phyloP scores from a whole-genome alignment of 148 eudicot species.

The Mesembryanthemum crystallinum region DNA sequence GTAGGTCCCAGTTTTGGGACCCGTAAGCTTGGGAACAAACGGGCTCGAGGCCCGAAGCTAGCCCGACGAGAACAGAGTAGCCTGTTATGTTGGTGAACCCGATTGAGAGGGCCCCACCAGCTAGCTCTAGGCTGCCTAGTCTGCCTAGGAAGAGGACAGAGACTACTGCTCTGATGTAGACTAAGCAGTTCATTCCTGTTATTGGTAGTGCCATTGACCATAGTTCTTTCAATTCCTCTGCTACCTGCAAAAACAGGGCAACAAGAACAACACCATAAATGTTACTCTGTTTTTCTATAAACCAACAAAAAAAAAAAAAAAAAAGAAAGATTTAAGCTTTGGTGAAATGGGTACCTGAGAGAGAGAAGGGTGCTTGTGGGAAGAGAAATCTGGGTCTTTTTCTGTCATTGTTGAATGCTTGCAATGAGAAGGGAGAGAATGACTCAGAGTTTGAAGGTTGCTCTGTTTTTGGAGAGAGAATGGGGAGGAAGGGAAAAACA shows the following conservation, averaged over 20 bases:
- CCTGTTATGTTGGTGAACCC: slow-evolving; percentile 98
- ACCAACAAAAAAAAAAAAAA: no score
- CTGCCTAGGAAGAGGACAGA: slow-evolving; percentile 83
- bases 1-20: slow-evolving; percentile 54
- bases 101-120: slow-evolving; percentile 90
- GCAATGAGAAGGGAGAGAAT: no score
- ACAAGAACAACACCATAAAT: no score
- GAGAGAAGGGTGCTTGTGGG: slow-evolving; percentile 64
- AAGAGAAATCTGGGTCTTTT: slow-evolving; percentile 47
- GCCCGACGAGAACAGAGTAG: slow-evolving; percentile 78
- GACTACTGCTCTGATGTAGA: slow-evolving; percentile 64
- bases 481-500: neutral
- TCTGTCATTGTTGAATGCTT: slow-evolving; percentile 53
- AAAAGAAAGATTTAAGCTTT: slow-evolving; percentile 7
- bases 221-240: slow-evolving; percentile 73
- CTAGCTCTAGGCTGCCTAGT: slow-evolving; percentile 76
- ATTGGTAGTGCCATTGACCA: slow-evolving; percentile 85
- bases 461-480: neutral
- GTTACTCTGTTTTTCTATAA: no score
- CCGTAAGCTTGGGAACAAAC: slow-evolving; percentile 85
- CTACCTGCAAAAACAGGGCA: slow-evolving; percentile 36
- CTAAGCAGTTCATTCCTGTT: slow-evolving; percentile 79
- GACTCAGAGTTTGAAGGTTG: neutral
- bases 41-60: slow-evolving; percentile 87
- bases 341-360: slow-evolving; percentile 47